Base-by-base conservation (phyloP, 257 asterid species). In the Coffea canephora region DNA sequence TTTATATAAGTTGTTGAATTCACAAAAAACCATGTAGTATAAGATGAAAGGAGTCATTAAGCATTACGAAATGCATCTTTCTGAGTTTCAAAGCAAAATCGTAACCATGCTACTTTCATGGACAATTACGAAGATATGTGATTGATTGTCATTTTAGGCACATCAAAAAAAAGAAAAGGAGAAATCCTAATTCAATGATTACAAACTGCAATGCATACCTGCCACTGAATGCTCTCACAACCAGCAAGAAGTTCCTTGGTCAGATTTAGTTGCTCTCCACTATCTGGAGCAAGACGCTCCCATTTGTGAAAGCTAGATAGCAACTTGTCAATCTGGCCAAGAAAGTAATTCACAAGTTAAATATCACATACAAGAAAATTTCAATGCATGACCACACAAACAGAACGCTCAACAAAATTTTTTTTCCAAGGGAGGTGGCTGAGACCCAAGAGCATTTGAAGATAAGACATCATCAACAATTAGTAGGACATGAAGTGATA, bases 171-270 rank as follows among this genome's bases (percentile, higher is more conserved):
- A 73, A 31, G 34, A 25, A 34, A 45, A 34, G n/a, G 25, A 41
- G 59, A 61, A 14, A 45, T 34, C 49, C 36, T 23, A 50, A 57
- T 13, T 73, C 43, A 57, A 8, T 61, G 69, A 78, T 50, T 18
- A 54, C 3, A n/a, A 9, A 67, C 8, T 49, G 13, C 16, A 19
- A 77, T 25, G 36, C 85, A 73, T 89, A 96, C 99, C 98, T 96
- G 99, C 99, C 98, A 94, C 77, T 92, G 96, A 80, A 91, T 89
- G 90, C 99, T 96, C 79, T 90, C 98, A 75, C 91, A 92, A 82
- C 91, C 87, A 77, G 96, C 83, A 85, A 90, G 88, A 84, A 96
- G 93, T 83, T 96, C 97, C 88, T 84, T 96, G 8, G 89, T 84
- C 77, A 94, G 88, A 65, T 80, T 91, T 55, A 82, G 84, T 85